Conservation (phyloP, 345 rosid species). For the Syzygium oleosum region DNA sequence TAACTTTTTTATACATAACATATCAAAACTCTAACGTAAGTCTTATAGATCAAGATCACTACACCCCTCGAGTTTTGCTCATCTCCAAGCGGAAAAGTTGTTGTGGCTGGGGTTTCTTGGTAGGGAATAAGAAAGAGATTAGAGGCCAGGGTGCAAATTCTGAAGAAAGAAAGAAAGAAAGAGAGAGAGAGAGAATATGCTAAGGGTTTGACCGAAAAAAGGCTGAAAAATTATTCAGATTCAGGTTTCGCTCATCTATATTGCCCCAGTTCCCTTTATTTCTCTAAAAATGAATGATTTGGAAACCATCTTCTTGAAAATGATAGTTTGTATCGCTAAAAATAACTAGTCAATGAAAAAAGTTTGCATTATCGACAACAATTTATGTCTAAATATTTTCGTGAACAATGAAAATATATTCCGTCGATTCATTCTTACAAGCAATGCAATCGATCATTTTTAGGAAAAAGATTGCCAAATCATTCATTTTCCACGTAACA, state of each 20-base stretch:
- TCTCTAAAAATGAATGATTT: fast-evolving
- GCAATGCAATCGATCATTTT: fast-evolving
- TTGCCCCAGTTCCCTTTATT: fast-evolving
- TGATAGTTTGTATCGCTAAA: fast-evolving
- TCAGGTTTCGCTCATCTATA: background rate
- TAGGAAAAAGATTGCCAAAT: background rate
- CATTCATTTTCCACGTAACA: background rate
- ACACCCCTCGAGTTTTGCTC: background rate
- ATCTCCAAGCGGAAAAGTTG: background rate
- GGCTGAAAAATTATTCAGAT: background rate
- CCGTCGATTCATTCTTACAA: background rate
- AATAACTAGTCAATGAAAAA: background rate
- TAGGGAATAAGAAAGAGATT: background rate
- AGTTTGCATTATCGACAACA: background rate
- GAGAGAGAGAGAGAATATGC: too few species aligned
- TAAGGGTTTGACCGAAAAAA: background rate
- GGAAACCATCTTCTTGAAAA: background rate
- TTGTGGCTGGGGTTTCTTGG: background rate
- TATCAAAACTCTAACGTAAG: background rate
- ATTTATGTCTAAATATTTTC: background rate
- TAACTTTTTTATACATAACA: background rate
- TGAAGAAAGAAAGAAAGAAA: too few species aligned
- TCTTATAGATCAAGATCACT: background rate
- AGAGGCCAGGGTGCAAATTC: background rate
- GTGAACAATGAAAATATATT: background rate